Conservation (phyloP, 2,329 filamentous ascomycete genomes). For the Cladosporium sp. region DNA sequence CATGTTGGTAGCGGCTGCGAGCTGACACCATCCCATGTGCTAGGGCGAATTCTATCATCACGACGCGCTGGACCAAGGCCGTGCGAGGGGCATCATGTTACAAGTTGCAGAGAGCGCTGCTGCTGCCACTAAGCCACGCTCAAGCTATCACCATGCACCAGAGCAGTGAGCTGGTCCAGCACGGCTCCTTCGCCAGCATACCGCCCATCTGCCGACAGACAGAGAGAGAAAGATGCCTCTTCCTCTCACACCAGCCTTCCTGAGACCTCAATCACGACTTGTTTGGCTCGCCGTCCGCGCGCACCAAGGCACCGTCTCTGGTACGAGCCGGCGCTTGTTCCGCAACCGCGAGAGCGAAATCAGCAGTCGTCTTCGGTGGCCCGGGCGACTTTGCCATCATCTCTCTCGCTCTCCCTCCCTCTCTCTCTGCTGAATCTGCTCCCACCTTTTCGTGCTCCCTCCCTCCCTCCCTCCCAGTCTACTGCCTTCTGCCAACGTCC, state of each 20-base stretch:
- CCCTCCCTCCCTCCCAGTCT: background rate
- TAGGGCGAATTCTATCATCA: constrained; percentile 13
- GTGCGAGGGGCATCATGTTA: background rate
- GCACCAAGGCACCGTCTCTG: background rate
- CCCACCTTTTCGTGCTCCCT: background rate
- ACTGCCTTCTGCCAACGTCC: background rate
- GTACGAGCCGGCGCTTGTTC: constrained; percentile 14
- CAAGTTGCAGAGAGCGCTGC: background rate
- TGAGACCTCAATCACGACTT: constrained; percentile 1
- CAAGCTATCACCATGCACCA: background rate
- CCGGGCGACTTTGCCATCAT: constrained; percentile 8
- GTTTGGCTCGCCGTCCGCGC: background rate
- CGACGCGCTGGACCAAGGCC: background rate
- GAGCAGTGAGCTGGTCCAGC: background rate
- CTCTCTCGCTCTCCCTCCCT: background rate
- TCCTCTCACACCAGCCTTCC: background rate
- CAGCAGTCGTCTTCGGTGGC: background rate
- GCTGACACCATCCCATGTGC: constrained; percentile 8
- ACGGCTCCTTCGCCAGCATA: background rate
- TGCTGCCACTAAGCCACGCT: background rate
- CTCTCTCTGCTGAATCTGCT: background rate
- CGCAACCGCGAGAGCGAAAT: constrained; percentile 15
- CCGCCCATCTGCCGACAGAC: background rate
- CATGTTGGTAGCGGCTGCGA: constrained; percentile 4
- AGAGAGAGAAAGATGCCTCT: background rate